Evolutionary conservation across 306 rosid species (phyloP).

Genomic region (Corylus heterophylla): DNA sequence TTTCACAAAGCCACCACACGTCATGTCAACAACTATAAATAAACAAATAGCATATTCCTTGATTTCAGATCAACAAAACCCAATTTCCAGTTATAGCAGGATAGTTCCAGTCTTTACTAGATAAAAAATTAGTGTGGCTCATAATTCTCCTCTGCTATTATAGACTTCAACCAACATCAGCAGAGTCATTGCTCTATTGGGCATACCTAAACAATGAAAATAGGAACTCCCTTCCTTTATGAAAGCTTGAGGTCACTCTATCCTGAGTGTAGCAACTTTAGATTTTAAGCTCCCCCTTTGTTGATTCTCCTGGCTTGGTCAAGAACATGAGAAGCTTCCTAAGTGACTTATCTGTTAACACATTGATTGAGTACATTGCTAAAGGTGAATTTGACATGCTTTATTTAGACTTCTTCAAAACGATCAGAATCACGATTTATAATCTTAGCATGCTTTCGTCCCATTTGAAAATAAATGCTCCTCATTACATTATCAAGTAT

Average conservation of each 20-base stretch:
- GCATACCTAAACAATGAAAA: background rate
- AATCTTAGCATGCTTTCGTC: slow-evolving; percentile 19
- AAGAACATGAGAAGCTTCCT: background rate
- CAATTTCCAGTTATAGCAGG: background rate
- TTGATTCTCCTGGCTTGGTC: background rate
- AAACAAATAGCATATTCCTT: slow-evolving; percentile 7
- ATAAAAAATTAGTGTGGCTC: background rate
- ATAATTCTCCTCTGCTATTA: background rate
- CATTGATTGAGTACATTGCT: background rate
- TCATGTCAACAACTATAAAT: background rate
- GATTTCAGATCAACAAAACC: background rate
- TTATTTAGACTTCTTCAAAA: slow-evolving; percentile 6
- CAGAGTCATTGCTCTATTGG: background rate
- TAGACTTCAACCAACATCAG: background rate
- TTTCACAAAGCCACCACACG: background rate
- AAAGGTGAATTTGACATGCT: background rate
- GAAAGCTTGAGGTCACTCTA: background rate
- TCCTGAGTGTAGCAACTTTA: slow-evolving; percentile 3
- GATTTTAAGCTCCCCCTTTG: background rate
- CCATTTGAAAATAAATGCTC: slow-evolving; percentile 2
- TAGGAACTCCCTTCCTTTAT: background rate
- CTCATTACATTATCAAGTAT: slow-evolving; percentile 2
- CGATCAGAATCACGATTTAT: slow-evolving; percentile 5
- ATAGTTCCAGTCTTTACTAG: background rate
- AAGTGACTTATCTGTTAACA: too few relatives aligned